These are phyloP conservation scores for Tricholoma sp. DNA, from an alignment of 768 basidiomycete species.

Conservation along the genomic window DNA sequence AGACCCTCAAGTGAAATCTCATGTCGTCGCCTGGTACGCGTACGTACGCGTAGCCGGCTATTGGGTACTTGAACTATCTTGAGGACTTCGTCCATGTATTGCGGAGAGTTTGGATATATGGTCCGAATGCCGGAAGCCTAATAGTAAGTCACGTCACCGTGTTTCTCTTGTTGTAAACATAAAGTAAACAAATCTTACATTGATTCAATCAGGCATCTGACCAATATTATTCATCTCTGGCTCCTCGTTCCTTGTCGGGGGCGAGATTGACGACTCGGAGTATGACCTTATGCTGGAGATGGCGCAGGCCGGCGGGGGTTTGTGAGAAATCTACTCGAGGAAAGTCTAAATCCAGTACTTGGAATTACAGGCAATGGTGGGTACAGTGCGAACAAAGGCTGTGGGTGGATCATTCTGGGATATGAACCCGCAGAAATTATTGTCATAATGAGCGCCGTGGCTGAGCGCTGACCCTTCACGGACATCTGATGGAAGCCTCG, in stretches of 20 bases:
- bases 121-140: too few relatives aligned
- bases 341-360: neutral
- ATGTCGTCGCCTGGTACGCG: constrained; percentile 2
- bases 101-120: constrained; percentile 7
- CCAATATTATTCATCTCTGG: constrained; percentile 7
- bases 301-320: neutral
- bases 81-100: constrained; percentile 8
- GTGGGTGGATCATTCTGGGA: neutral
- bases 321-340: neutral
- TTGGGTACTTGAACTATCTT: constrained; percentile 7
- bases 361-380: neutral
- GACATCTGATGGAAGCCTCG: neutral
- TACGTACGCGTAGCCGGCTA: neutral
- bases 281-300: neutral
- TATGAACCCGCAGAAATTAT: neutral
- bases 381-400: neutral
- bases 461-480: too few relatives aligned
- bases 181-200: constrained; percentile 10
- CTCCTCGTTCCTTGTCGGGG: constrained; percentile 13
- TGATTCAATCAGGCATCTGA: neutral
- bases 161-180: constrained; percentile 10
- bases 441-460: too few relatives aligned
- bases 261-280: constrained; percentile 7
- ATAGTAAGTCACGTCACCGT: constrained; percentile 8
- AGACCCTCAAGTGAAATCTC: neutral